Evolutionary conservation across 1,284 basidiomycete genomes (phyloP), one percentile per base, ranked within the genome.

Genomic region (Cutaneotrichosporon curvatum): DNA sequence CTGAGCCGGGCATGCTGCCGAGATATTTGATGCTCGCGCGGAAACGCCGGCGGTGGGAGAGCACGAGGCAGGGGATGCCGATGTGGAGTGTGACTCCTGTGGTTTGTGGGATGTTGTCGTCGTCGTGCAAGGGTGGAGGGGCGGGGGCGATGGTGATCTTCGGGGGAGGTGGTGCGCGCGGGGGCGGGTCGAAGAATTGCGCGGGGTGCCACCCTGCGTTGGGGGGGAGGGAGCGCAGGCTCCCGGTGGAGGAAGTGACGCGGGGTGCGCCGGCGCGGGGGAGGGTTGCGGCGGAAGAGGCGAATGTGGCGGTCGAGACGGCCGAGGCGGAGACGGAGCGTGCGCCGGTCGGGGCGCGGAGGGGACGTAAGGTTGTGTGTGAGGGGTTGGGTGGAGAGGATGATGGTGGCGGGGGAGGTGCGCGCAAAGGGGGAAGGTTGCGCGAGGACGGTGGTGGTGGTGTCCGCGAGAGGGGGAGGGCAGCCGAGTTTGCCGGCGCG

Each of bases 1-100:
- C 30, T 16, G 52, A 84, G 39, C 85, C 86, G 43, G 79, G 76
- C 4, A 92, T 79, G 58, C 85, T 82, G 3, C 89, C 90, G 43
- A 94, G 87, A 61, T 92, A 94, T 8, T 87, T 76, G 18, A 88
- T 87, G 57, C 81, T 83, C 1, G 88, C 90, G 44, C 83, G 82
- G 76, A 92, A 91, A 11, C 87, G 79, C 23, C 84, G 78, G 59
- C 84, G 84, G 18, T 22, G 38, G 0, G 44, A 37, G 30, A 83
- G 83, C 47, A 92, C 86, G 62, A 94, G 88, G 71, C 89, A 94
- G 0, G 88, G 87, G 39, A 94, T 92, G 7, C 90, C 89, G 18
- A 92, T 81, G 35, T 86, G 81, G 32, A 95, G 78, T 5, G 80
- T 82, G 1, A 84, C 81, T 1, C 89, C 88, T 15, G 15, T 51